phyloP scores from a whole-genome alignment of 2,329 filamentous ascomycete species.

The Scedosporium dehoogii region DNA sequence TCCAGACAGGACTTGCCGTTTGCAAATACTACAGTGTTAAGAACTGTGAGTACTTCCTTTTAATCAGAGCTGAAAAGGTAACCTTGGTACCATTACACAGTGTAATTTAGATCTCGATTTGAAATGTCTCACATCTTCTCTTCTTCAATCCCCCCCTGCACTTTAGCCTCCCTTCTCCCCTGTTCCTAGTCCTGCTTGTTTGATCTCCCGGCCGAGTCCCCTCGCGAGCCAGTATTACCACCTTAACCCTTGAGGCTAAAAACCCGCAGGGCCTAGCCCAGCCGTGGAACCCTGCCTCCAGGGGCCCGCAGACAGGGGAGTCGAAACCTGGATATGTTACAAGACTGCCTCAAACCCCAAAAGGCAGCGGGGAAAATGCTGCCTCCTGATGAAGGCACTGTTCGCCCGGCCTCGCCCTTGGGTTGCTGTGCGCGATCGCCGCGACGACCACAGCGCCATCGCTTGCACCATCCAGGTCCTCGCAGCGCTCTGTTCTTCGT shows the following conservation, averaged over 20 bases:
- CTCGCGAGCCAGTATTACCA: background rate
- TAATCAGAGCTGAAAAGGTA: too few species aligned
- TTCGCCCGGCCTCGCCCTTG: background rate
- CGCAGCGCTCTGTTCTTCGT: background rate
- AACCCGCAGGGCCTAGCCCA: background rate
- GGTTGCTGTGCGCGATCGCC: constrained; percentile 4
- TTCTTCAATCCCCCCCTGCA: background rate
- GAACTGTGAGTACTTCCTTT: too few species aligned
- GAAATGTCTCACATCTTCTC: background rate
- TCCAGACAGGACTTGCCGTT: too few species aligned
- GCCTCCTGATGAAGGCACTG: background rate
- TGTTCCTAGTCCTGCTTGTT: background rate
- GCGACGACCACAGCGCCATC: background rate
- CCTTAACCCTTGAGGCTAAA: background rate
- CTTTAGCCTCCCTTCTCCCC: background rate
- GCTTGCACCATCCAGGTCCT: background rate
- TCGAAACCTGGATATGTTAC: constrained; percentile 37
- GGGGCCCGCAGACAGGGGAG: constrained; percentile 7
- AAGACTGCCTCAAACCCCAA: constrained; percentile 34
- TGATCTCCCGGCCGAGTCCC: constrained; percentile 2
- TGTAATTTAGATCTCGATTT: too few species aligned
- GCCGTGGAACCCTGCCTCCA: background rate
- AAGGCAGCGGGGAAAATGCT: background rate
- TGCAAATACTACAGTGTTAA: too few species aligned
- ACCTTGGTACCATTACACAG: too few species aligned